Conservation (phyloP, 305 asterid species). For the Ajuga reptans region DNA sequence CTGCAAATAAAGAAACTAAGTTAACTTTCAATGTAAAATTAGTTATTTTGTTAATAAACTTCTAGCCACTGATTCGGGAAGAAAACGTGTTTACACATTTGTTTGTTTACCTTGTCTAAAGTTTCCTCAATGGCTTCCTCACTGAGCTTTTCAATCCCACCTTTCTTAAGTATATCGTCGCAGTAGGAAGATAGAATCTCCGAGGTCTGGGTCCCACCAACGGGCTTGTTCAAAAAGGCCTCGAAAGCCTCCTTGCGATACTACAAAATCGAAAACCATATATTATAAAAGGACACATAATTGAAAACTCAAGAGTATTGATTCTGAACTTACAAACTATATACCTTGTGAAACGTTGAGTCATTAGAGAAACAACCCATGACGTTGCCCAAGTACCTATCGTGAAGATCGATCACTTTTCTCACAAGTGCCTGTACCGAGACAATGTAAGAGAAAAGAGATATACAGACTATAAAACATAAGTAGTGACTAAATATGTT, state of each 20-base stretch:
- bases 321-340: too few species aligned
- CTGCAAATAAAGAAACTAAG: constrained; percentile 20
- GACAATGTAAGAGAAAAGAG: too few species aligned
- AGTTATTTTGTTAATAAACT: too few species aligned
- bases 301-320: background rate
- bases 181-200: constrained; percentile 15
- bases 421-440: too few species aligned
- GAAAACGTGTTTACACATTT: too few species aligned
- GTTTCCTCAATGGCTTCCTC: constrained; percentile 34
- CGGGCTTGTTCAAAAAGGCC: constrained; percentile 19
- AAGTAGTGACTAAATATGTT: too few species aligned
- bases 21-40: too few species aligned
- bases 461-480: too few species aligned
- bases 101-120: constrained; percentile 43
- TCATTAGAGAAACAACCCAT: constrained; percentile 29
- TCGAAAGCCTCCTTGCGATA: constrained; percentile 51
- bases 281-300: background rate
- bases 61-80: background rate
- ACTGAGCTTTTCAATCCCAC: background rate
- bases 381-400: too few species aligned
- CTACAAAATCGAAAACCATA: constrained; percentile 20
- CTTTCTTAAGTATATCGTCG: constrained; percentile 48
- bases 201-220: too few species aligned
- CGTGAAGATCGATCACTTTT: too few species aligned
- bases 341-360: constrained; percentile 42